Evolutionary conservation across 306 rosid species (phyloP), one percentile per base, ranked within the genome.

Genomic region (Prunus salicina): DNA sequence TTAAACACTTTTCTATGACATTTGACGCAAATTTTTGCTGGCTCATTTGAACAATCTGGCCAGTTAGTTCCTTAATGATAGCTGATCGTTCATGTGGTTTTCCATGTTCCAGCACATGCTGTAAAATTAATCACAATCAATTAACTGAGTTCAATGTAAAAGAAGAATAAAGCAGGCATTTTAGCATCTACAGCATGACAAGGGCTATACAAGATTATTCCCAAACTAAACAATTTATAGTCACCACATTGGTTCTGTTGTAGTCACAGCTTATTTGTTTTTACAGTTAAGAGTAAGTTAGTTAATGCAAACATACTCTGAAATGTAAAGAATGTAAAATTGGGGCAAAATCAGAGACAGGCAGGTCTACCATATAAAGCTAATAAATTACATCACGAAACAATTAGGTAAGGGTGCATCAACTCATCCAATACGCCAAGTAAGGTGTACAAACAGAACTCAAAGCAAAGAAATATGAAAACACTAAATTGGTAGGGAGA

Each of bases 11-110:
- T 73, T 92, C 97, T 16, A 89, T 86, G 51, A 95, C 98, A 89
- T 95, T 95, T 12, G 98, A 95, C 32, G 97, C 98, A 75, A 92
- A 95, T 84, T 95, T 95, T 88, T 95, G 98, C 88, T 95, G 97
- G 80, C 98, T 95, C 98, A 95, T 95, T 83, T 90, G 93, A 82
- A 94, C 96, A 69, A 94, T 89, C 71, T 80, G 90, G 67, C 96
- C 98, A 1, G 96, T 88, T 76, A 95, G 78, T 78, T 94, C 90
- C 78, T 84, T 89, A 28, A 94, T 94, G 53, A 94, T 94, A 76
- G 93, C 71, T 0, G 96, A 85, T 18, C 96, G 96, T 72, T 94
- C 98, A 6, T 88, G 88, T 67, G 89, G 93, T 73, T 90, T 89
- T 78, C 98, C 98, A 41, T 92, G 96, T 83, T 94, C 98, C 62